Base-by-base conservation (phyloP, 2,329 filamentous ascomycete genomes). In the Trichoderma lentiforme region DNA sequence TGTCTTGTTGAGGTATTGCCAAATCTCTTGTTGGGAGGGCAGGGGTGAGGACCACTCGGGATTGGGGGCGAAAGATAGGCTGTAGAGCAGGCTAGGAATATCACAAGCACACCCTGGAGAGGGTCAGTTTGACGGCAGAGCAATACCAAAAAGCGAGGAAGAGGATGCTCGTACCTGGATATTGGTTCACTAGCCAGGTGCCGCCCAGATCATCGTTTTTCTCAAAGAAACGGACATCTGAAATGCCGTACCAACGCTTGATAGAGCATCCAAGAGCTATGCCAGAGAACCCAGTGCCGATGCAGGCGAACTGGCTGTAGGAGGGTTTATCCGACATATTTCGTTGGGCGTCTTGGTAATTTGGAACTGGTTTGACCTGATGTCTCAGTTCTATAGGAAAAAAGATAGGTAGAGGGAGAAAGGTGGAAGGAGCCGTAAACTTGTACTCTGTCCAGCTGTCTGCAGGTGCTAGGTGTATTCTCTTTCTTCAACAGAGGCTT, bases 111-210 rank as follows among this genome's bases (percentile, higher is more conserved):
- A 80, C 6, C 79, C 78, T 79, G 15, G 30, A 12, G 4, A 24
- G 18, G 11, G 4, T 68, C 28, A 58, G 34, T 30, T 28, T n/a
- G 21, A 28, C 11, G 7, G 14, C 3, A 18, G n/a, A 43, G 43
- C n/a, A 51, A 51, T 51, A 9, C n/a, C n/a, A 51, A 9, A 9
- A 51, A 51, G 9, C 18, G 18, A 21, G 8, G 9, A 21, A 21
- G 18, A 51, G 43, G 21, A 12, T 2, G 18, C 11, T 34, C 71
- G 8, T 80, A 78, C 86, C 86, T 11, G 87, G 89, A 78, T 92
- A 92, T 36, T 84, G 82, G 77, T 91, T 92, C 58, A 85, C 85
- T 79, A 84, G 85, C 90, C 90, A 92, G 1, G 89, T 91, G 8
- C 90, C 90, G 36, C 90, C 90, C 57, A 91, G 82, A 3, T 85